Conservation (phyloP, 805 yeast species). For the Zygosaccharomyces kombuchaensis region DNA sequence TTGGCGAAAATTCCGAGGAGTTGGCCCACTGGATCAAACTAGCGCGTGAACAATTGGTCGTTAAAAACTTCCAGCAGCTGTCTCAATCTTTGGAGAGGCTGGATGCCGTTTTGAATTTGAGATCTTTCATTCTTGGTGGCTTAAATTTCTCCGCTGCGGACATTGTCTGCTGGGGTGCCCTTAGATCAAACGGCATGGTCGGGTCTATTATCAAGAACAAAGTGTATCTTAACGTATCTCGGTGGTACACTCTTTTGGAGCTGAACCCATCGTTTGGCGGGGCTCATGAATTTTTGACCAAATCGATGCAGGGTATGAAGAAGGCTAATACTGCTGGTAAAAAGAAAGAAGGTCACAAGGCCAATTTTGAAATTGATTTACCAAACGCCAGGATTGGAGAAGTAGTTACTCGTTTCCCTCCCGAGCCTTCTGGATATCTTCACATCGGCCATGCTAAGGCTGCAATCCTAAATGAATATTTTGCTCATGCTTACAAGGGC, state of each 20-base stretch:
- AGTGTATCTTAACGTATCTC: constrained; percentile 77
- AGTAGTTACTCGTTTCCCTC: constrained; percentile 99
- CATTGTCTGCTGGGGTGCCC: constrained; percentile 86
- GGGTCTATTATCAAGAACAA: constrained; percentile 85
- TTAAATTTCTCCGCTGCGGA: constrained; percentile 71
- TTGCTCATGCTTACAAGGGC: constrained; percentile 94
- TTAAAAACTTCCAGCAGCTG: constrained; percentile 85
- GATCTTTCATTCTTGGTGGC: constrained; percentile 68
- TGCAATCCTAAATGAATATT: constrained; percentile 92
- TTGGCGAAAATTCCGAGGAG: constrained; percentile 30
- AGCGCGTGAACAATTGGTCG: constrained; percentile 62
- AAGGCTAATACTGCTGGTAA: constrained; percentile 61
- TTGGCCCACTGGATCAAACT: constrained; percentile 63
- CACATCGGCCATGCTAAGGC: constrained; percentile 99
- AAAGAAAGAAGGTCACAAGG: constrained; percentile 86
- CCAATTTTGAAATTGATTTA: constrained; percentile 89
- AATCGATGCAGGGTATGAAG: constrained; percentile 68
- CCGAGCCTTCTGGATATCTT: constrained; percentile 96
- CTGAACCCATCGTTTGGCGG: constrained; percentile 63
- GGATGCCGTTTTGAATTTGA: constrained; percentile 78
- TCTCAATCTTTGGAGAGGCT: constrained; percentile 72
- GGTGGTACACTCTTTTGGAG: constrained; percentile 87
- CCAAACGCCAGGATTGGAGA: constrained; percentile 89
- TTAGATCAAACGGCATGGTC: constrained; percentile 89
- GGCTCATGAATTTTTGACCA: constrained; percentile 60